Evolutionary conservation across 768 basidiomycete species (phyloP).

Genomic region (Vararia minispora): DNA sequence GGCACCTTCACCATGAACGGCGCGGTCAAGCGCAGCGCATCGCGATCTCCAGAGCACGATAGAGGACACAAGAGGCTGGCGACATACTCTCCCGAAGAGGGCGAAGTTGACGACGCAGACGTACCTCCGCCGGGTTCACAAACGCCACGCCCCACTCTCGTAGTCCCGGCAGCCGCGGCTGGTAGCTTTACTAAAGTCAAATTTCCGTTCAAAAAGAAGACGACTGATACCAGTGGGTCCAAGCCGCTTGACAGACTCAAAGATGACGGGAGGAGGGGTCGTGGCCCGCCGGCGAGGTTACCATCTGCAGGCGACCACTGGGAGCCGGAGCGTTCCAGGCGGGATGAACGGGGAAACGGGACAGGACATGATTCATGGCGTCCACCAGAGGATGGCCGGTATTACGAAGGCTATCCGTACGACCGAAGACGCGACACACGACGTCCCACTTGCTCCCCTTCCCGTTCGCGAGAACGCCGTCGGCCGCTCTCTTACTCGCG

Average conservation of each 20-base stretch:
- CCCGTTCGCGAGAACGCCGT: too few relatives aligned
- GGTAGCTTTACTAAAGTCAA: slow-evolving; percentile 40
- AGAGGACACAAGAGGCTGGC: slow-evolving; percentile 45
- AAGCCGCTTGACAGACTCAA: slow-evolving; percentile 7
- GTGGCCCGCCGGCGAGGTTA: too few relatives aligned
- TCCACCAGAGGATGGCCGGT: neutral
- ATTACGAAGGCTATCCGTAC: too few relatives aligned
- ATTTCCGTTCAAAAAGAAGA: slow-evolving; percentile 64
- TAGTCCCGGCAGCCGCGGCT: slow-evolving; percentile 17
- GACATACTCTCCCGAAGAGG: slow-evolving; percentile 67
- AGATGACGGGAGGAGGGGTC: slow-evolving; percentile 1
- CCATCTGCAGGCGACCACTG: too few relatives aligned
- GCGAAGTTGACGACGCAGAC: slow-evolving; percentile 60
- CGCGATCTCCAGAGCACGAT: slow-evolving; percentile 35
- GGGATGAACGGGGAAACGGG: too few relatives aligned
- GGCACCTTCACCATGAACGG: too few relatives aligned
- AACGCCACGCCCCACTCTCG: slow-evolving; percentile 14
- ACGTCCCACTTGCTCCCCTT: too few relatives aligned
- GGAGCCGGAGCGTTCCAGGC: too few relatives aligned
- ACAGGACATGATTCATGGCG: neutral
- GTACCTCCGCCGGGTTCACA: slow-evolving; percentile 14
- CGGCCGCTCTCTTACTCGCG: too few relatives aligned
- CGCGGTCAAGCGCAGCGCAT: slow-evolving; percentile 45
- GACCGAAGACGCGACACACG: too few relatives aligned
- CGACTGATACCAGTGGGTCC: slow-evolving; percentile 8